These are phyloP conservation scores for Penicillium flavigenum DNA, from an alignment of 495 filamentous ascomycete species.

Conservation along the genomic window DNA sequence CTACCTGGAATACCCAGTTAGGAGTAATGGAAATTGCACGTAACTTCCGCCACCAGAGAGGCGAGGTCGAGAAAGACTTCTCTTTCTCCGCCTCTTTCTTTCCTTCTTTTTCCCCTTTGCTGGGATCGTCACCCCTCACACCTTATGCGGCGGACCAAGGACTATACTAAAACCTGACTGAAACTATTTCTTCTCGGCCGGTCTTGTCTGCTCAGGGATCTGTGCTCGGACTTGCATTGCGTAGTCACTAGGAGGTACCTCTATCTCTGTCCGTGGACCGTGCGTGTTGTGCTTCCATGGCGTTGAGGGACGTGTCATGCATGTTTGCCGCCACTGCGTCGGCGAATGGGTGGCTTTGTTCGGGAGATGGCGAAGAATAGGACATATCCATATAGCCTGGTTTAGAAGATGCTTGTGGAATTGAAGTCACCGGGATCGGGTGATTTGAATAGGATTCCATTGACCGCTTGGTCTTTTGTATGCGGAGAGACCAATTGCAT, in stretches of 20 bases:
- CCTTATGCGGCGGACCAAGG: neutral
- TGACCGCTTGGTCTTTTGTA: neutral
- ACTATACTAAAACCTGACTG: constrained; percentile 6
- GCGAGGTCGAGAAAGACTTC: constrained; percentile 2
- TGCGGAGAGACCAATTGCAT: neutral
- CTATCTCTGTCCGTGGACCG: neutral
- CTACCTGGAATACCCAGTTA: constrained; percentile 5
- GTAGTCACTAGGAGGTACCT: constrained; percentile 21
- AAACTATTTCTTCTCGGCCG: constrained; percentile 11
- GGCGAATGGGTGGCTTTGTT: constrained; percentile 1
- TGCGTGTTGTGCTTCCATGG: constrained; percentile 4
- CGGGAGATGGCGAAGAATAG: constrained; percentile 1
- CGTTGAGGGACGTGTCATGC: constrained; percentile 23
- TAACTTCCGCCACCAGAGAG: constrained; percentile 1
- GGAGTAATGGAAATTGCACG: constrained; percentile 1
- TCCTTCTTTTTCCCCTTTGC: neutral
- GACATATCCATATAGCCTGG: constrained; percentile 7
- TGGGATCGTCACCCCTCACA: neutral
- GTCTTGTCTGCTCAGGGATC: constrained; percentile 6
- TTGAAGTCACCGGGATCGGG: neutral
- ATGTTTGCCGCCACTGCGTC: constrained; percentile 21
- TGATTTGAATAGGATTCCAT: neutral
- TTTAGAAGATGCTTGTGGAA: neutral
- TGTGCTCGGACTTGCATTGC: constrained; percentile 17
- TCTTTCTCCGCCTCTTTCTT: neutral